These are phyloP conservation scores for Termitomyces heimii DNA, from an alignment of 768 basidiomycete species.

Conservation along the genomic window DNA sequence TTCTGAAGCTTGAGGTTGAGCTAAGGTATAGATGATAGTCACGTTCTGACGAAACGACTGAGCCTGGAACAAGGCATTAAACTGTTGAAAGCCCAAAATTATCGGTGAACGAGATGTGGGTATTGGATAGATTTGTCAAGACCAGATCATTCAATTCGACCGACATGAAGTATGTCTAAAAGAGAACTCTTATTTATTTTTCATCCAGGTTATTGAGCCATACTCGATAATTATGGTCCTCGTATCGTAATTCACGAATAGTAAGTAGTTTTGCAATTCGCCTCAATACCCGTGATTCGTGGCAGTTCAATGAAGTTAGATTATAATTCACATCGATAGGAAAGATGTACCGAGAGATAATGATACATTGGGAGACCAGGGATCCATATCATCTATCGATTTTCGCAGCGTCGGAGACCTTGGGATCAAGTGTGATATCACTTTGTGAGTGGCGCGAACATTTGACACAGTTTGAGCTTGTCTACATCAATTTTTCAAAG, in stretches of 20 bases:
- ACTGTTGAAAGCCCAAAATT: not conserved
- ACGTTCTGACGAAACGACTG: not conserved
- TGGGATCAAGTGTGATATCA: not conserved
- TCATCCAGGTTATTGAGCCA: not conserved
- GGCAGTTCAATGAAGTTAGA: not conserved
- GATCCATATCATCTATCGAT: not conserved
- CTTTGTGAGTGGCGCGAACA: not conserved
- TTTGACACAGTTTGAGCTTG: not conserved
- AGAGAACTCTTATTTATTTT: not conserved
- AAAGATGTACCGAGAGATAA: not conserved
- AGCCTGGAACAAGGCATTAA: not conserved
- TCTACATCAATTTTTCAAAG: not conserved
- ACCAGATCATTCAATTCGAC: not conserved
- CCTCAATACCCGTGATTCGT: too few relatives aligned
- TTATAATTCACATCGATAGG: not conserved
- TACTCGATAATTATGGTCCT: not conserved
- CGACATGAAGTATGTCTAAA: not conserved
- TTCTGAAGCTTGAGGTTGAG: not conserved
- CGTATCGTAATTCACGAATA: not conserved
- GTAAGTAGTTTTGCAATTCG: not conserved
- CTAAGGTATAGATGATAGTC: not conserved
- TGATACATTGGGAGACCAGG: too few relatives aligned
- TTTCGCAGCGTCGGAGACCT: not conserved
- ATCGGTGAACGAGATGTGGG: not conserved
- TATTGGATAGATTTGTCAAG: not conserved